Evolutionary conservation across 768 basidiomycete genomes (phyloP), one percentile per base, ranked within the genome.

Genomic region (Tubosaeta brunneosetosa): DNA sequence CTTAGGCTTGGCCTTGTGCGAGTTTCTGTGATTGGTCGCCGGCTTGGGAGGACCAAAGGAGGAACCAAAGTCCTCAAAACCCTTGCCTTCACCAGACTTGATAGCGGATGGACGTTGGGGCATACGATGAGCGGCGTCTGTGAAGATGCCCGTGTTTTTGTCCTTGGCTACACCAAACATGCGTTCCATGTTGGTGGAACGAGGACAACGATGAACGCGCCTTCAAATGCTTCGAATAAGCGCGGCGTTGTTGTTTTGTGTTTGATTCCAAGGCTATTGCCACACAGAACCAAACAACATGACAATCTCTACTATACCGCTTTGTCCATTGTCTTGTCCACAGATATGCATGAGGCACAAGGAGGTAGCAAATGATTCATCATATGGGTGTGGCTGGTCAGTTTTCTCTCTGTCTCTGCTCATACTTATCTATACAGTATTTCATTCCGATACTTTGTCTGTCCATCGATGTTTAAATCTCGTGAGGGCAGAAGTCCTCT

Each of bases 231-330:
- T 47, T 43, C 47, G 48, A 36, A 51, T 59, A 50, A 6, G 36
- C 55, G 56, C 44, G 57, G 59, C 59, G 66, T 69, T 67, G 58
- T 67, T 67, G 64, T 63, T 38, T 32, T 53, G 14, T 68, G 55
- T 67, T 69, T 45, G 22, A 58, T 65, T 61, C 27, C 13, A 50
- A 67, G 36, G 68, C 34, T 40, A 31, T 55, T 63, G 58, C 55
- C 55, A 61, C 40, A 65, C 4, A 17, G 22, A 17, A 13, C 17
- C 32, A 14, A 4, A 37, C 13, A 34, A 34, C 12, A n/a, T n/a
- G n/a, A n/a, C n/a, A n/a, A n/a, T n/a, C n/a, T n/a, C n/a, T n/a
- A n/a, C n/a, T n/a, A n/a, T n/a, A n/a, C n/a, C n/a, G n/a, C n/a
- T n/a, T n/a, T n/a, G n/a, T n/a, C n/a, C n/a, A n/a, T n/a, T n/a